Evolutionary conservation across 2,329 filamentous ascomycete genomes (phyloP).

Genomic region (Graphilbum fragrans): DNA sequence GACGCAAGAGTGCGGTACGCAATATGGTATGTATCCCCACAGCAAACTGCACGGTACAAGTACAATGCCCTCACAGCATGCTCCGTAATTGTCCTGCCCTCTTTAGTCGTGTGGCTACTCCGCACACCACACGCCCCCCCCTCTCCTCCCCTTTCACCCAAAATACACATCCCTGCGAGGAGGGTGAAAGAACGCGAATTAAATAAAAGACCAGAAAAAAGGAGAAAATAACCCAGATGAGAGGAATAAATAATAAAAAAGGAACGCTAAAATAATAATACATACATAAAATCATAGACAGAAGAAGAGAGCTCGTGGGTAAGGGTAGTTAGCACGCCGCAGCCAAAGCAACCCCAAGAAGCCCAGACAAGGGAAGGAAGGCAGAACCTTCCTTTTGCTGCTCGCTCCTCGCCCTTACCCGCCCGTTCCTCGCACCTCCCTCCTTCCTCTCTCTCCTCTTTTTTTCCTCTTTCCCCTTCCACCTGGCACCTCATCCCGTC

Average conservation of each 20-base stretch:
- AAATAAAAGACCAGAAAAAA: slow-evolving; percentile 3
- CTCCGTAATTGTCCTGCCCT: too few species aligned
- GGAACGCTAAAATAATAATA: slow-evolving; percentile 5
- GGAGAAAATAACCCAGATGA: background rate
- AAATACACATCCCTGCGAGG: slow-evolving; percentile 5
- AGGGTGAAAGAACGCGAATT: slow-evolving; percentile 5
- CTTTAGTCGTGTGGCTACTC: too few species aligned
- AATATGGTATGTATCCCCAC: too few species aligned
- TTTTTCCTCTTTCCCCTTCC: background rate
- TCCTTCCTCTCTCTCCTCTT: background rate
- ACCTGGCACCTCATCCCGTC: background rate
- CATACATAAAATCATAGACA: slow-evolving; percentile 1
- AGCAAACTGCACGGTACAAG: too few species aligned
- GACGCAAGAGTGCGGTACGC: too few species aligned
- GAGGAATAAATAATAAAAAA: slow-evolving; percentile 1
- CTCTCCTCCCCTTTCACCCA: slow-evolving; percentile 1
- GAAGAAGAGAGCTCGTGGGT: slow-evolving; percentile 12
- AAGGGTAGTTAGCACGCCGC: slow-evolving; percentile 12
- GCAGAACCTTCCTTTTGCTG: slow-evolving; percentile 4
- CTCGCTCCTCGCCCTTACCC: slow-evolving; percentile 7
- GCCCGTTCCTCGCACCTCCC: slow-evolving; percentile 2
- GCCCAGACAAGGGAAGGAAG: slow-evolving; percentile 9
- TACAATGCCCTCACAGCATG: too few species aligned
- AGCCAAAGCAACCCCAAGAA: slow-evolving; percentile 11
- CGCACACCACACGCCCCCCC: background rate